These are phyloP conservation scores for Acer yangbiense DNA, from an alignment of 345 rosid species.

Conservation along the genomic window DNA sequence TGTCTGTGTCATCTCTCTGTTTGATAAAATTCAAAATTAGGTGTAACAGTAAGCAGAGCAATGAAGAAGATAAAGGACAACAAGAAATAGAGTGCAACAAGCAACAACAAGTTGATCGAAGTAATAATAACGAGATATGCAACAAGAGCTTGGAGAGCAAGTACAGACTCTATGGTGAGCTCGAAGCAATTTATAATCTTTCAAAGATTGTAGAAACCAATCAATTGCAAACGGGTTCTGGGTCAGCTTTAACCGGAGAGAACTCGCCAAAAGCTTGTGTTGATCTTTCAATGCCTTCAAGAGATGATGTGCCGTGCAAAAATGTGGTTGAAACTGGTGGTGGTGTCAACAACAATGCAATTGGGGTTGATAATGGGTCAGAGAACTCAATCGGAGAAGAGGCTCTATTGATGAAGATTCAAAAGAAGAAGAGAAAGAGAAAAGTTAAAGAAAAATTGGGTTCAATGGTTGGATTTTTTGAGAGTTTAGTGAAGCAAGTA, in stretches of 20 bases:
- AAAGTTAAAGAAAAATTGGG: conserved; percentile 33
- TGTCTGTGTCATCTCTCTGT: conserved; percentile 17
- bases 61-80: conserved; percentile 11
- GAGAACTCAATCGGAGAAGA: conserved; percentile 33
- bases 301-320: conserved; percentile 5
- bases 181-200: conserved; percentile 42
- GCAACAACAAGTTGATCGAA: conserved; percentile 8
- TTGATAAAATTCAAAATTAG: conserved; percentile 25
- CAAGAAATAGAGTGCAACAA: conserved; percentile 15
- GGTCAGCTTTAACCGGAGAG: conserved; percentile 41
- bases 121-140: conserved; percentile 19
- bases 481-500: conserved; percentile 44
- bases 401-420: conserved; percentile 27
- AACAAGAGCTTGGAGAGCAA: conserved; percentile 26
- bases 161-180: conserved; percentile 36
- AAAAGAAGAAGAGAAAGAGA: conserved; percentile 39
- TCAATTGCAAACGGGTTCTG: conserved; percentile 33
- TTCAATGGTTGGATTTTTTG: conserved; percentile 32
- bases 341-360: conserved; percentile 10
- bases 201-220: conserved; percentile 29
- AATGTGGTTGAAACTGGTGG: conserved; percentile 14
- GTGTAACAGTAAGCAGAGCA: conserved; percentile 16
- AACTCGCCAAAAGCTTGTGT: conserved; percentile 30
- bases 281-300: conserved; percentile 9
- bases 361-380: conserved; percentile 36